Conservation (phyloP, 805 yeast species). For the Wickerhamomyces alni region DNA sequence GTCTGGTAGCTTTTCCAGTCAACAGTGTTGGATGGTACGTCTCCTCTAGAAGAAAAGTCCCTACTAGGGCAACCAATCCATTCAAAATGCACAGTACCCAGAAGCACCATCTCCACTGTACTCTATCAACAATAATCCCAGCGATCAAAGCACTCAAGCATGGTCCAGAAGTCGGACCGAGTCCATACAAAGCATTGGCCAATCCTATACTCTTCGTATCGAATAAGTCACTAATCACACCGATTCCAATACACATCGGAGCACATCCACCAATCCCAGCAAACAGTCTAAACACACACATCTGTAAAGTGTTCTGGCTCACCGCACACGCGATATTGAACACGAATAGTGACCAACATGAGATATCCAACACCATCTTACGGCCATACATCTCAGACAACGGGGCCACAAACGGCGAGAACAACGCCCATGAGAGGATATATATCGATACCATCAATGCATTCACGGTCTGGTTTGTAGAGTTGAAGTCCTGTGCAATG, state of each 20-base stretch:
- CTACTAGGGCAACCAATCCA: constrained; percentile 39
- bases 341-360: constrained; percentile 41
- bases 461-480: constrained; percentile 32
- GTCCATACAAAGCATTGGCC: constrained; percentile 50
- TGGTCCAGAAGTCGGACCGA: constrained; percentile 52
- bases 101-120: constrained; percentile 60
- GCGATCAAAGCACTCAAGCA: constrained; percentile 51
- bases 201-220: constrained; percentile 43
- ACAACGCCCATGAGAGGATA: constrained; percentile 59
- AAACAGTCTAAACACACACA: constrained; percentile 52
- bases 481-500: constrained; percentile 39
- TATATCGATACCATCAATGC: constrained; percentile 51
- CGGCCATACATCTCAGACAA: constrained; percentile 57
- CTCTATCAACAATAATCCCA: constrained; percentile 47
- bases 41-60: constrained; percentile 44
- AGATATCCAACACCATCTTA: constrained; percentile 40
- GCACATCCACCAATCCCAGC: constrained; percentile 66
- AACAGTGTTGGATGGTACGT: constrained; percentile 55
- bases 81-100: constrained; percentile 50
- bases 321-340: constrained; percentile 58
- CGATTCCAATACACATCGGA: constrained; percentile 65
- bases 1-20: constrained; percentile 35
- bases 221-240: constrained; percentile 58
- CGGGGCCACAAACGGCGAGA: constrained; percentile 60
- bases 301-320: constrained; percentile 44